phyloP scores from a whole-genome alignment of 768 basidiomycete species.

The Hydnomerulius pinastri region DNA sequence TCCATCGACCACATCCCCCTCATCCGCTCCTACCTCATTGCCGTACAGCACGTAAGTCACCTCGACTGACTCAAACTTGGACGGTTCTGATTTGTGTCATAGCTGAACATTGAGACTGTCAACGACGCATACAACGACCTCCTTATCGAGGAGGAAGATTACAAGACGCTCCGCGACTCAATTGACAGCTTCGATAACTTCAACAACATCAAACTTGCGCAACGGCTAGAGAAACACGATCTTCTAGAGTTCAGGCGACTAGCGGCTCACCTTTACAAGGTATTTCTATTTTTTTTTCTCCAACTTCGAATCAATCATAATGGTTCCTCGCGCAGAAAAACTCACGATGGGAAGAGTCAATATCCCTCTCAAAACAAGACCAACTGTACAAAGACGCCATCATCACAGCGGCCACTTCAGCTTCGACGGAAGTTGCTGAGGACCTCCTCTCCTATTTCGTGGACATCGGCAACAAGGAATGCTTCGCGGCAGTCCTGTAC shows the following conservation, averaged over 20 bases:
- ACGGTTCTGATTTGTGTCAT: constrained; percentile 10
- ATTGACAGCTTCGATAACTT: constrained; percentile 99
- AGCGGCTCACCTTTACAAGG: constrained; percentile 96
- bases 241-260: constrained; percentile 94
- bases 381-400: constrained; percentile 97
- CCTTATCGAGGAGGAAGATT: constrained; percentile 99
- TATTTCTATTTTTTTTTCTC: constrained; percentile 26
- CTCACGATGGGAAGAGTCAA: constrained; percentile 93
- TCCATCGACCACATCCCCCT: constrained; percentile 95
- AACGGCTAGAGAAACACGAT: constrained; percentile 84
- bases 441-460: constrained; percentile 96
- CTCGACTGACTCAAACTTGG: too few relatives aligned
- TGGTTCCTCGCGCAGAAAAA: constrained; percentile 72
- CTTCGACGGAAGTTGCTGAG: constrained; percentile 87
- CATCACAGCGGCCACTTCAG: constrained; percentile 86
- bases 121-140: constrained; percentile 98
- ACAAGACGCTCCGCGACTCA: constrained; percentile 95
- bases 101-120: constrained; percentile 95
- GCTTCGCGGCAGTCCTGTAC: constrained; percentile 88
- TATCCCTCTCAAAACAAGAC: constrained; percentile 92
- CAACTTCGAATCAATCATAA: not conserved
- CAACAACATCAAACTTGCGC: constrained; percentile 86
- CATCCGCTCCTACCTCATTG: constrained; percentile 94
- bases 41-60: constrained; percentile 82
- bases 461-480: constrained; percentile 98